Evolutionary conservation across 352 stramenopile genomes (phyloP), one percentile per base, ranked within the genome.

Genomic region (Phytophthora sansomeana): DNA sequence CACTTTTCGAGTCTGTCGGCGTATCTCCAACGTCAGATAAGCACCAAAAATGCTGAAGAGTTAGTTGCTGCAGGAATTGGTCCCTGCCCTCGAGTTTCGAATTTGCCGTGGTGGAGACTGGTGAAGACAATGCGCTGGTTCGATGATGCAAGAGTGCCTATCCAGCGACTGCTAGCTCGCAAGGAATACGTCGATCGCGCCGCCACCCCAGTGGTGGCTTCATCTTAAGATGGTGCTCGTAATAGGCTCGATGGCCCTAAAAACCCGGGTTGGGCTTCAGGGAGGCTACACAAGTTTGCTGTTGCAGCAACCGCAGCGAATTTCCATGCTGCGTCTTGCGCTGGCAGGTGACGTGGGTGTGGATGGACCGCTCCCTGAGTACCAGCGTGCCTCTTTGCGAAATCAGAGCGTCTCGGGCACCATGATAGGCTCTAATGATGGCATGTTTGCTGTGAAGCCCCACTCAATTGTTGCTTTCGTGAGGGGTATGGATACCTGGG

Each of bases 21-120:
- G 26, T 74, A 74, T 41, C 66, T 74, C 9, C 54, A 67, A 14
- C 60, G 66, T 42, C 66, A 70, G 24, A 21, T 57, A 14, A 50
- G 43, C 21, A 44, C 21, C n/a, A 54, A 38, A 35, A 63, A 70
- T 30, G 60, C 66, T n/a, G 19, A 66, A 46, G 66, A 74, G 36
- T 19, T 74, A 3, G 41, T 16, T 3, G 21, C 46, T 19, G 50
- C 51, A 42, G 35, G 36, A 21, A 13, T 67, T 44, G 17, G 42
- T 21, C 29, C 41, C 2, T 70, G 60, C 52, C 66, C 60, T 13
- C 9, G 3, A 13, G 11, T 59, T 54, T 53, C 36, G 17, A 38
- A 48, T 1, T 43, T 24, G 30, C 46, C 48, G 33, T 74, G 66
- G 66, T 65, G 50, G 35, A 70, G 53, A 10, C 4, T 70, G 49